These are phyloP conservation scores for Gossypium turneri DNA, from an alignment of 345 rosid genomes.

Conservation along the genomic window DNA sequence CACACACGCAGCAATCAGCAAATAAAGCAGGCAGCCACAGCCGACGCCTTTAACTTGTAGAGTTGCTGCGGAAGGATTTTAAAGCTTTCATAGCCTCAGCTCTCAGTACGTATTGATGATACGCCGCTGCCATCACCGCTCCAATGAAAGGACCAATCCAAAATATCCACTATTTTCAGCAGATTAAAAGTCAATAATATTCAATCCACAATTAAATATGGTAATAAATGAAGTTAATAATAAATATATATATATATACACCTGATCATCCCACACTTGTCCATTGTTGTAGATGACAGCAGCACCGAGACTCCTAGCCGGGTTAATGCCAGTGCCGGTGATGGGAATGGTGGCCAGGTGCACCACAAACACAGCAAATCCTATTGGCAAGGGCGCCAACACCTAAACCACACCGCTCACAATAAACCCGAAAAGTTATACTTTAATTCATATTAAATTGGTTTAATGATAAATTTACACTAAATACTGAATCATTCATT, in stretches of 20 bases:
- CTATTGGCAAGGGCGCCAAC: constrained; percentile 35
- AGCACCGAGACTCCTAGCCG: constrained; percentile 41
- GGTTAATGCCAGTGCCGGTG: constrained; percentile 38
- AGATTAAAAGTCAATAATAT: neutral
- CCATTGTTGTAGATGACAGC: constrained; percentile 33
- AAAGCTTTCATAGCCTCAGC: constrained; percentile 35
- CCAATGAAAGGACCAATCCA: constrained; percentile 41
- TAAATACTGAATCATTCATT: too few relatives aligned
- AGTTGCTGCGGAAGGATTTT: constrained; percentile 32
- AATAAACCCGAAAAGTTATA: neutral
- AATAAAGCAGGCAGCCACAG: neutral
- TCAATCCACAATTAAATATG: neutral
- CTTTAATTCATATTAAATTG: neutral
- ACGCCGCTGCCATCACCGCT: constrained; percentile 30
- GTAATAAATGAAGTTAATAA: neutral
- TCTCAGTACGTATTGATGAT: constrained; percentile 31
- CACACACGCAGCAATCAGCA: constrained; percentile 1
- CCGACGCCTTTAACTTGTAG: constrained; percentile 13
- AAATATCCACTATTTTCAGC: constrained; percentile 31
- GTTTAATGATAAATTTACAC: too few relatives aligned
- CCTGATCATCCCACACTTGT: constrained; percentile 36
- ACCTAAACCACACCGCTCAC: constrained; percentile 21
- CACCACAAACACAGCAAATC: constrained; percentile 35
- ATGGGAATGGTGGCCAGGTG: constrained; percentile 36
- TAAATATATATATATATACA: neutral